Conservation (phyloP, 768 basidiomycete species). For the Leccinum subgranulosum region DNA sequence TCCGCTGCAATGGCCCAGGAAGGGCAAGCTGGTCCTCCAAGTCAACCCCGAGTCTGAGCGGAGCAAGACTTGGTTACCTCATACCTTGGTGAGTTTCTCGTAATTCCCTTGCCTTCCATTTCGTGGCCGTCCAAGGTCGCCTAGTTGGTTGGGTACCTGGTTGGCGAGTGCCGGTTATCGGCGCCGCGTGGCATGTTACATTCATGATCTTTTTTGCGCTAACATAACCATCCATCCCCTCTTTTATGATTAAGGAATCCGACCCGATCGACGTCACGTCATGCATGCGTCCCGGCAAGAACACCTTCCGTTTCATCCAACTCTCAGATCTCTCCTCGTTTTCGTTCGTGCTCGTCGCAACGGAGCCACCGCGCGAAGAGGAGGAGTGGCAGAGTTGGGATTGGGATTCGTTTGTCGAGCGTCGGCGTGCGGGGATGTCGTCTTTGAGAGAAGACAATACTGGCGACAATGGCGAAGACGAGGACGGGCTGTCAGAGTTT, state of each 20-base stretch:
- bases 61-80: slow-evolving; percentile 43
- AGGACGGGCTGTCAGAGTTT: slow-evolving; percentile 15
- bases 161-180: neutral
- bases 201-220: neutral
- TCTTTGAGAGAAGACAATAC: neutral
- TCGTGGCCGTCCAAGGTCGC: too few species aligned
- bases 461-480: neutral
- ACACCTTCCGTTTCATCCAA: slow-evolving; percentile 50
- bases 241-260: slow-evolving; percentile 22
- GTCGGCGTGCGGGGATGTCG: neutral
- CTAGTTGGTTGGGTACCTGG: too few species aligned
- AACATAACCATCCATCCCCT: neutral
- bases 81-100: slow-evolving; percentile 37
- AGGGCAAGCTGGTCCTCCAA: slow-evolving; percentile 43
- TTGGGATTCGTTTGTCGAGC: slow-evolving; percentile 19
- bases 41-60: slow-evolving; percentile 38
- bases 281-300: slow-evolving; percentile 41
- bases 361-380: slow-evolving; percentile 19
- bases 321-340: slow-evolving; percentile 40
- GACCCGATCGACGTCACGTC: slow-evolving; percentile 40
- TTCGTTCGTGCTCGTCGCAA: slow-evolving; percentile 45
- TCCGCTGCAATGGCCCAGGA: slow-evolving; percentile 38
- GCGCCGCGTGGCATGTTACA: neutral
- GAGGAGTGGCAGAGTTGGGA: slow-evolving; percentile 20
- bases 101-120: neutral